A percentile compares a stretch with the other conserved stretches of the same genome.
Evolutionary conservation across 441 rosid species (phyloP).

Genomic region (Syzygium malaccense): DNA sequence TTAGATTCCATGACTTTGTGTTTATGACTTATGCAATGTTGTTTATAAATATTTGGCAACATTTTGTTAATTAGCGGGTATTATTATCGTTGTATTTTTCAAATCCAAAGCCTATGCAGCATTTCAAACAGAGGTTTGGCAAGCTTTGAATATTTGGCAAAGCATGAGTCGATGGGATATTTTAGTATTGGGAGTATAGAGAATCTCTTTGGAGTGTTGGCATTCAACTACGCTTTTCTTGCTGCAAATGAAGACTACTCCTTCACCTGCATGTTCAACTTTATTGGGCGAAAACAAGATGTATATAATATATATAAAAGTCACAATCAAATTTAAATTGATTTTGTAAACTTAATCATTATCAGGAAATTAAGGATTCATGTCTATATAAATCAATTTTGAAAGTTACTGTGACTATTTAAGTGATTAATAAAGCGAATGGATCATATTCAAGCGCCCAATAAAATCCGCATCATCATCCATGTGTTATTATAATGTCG

Average conservation of each 20-base stretch:
- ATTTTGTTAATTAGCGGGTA: too few species aligned
- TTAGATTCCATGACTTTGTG: too few species aligned
- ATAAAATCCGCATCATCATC: too few species aligned
- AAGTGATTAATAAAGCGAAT: too few species aligned
- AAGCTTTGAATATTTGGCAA: conserved; percentile 15
- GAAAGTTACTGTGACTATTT: too few species aligned
- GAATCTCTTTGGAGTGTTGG: neutral
- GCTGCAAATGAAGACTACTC: neutral
- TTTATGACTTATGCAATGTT: too few species aligned
- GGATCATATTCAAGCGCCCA: too few species aligned
- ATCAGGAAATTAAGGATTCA: neutral
- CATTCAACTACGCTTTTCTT: neutral
- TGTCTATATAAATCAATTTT: too few species aligned
- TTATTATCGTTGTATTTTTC: too few species aligned
- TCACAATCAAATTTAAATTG: too few species aligned
- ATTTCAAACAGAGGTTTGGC: conserved; percentile 15
- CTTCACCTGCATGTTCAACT: neutral
- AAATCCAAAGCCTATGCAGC: neutral
- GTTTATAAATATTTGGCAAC: too few species aligned
- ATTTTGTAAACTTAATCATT: neutral
- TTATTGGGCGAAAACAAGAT: neutral
- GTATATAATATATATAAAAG: neutral
- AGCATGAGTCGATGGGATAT: neutral
- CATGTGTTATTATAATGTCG: too few species aligned
- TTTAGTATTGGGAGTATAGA: neutral